Evolutionary conservation across 1,284 basidiomycete genomes (phyloP), one percentile per base, ranked within the genome.

Genomic region (Pseudozyma pruni): DNA sequence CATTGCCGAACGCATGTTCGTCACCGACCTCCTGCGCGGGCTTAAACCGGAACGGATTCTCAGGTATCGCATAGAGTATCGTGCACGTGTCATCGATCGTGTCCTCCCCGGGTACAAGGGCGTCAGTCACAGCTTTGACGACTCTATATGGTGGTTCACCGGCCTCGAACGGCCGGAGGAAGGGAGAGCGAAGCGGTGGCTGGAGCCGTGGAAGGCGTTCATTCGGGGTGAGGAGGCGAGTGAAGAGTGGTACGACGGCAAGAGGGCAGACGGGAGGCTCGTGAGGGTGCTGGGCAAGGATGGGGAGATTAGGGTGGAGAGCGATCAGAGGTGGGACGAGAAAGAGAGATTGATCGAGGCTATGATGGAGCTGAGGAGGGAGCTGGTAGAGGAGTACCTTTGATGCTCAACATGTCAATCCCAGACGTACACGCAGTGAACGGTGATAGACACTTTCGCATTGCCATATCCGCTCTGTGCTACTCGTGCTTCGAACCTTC

Each of bases 121-220:
- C 1, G 66, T 75, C 3, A 72, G 60, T 37, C 73, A 75, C 34
- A 60, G 53, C 22, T 67, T 75, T 34, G 60, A 75, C 32, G 64
- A 75, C 32, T 50, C 22, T 11, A 13, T 71, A 20, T 69, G 63
- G 72, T 67, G 72, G 72, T 59, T 42, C 38, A 17, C 38, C 2
- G n/a, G 37, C 7, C 25, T 54, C 2, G 25, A 45, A 9, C 4
- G 19, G 2, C 41, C 47, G 1, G 13, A 42, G 25, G 54, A 62
- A 17, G 17, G 16, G 22, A 19, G 20, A 19, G 38, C 52, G 3
- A 50, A 42, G 22, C 7, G 43, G 34, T 70, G 59, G 66, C 32
- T 71, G 23, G 9, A 33, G 14, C 62, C 58, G 4, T 71, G 40
- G 39, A 42, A 10, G 5, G 31, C 6, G 20, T 71, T 66, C 16